Base-by-base conservation (phyloP, 148 eudicot genomes). In the Vaccinium myrtillus region DNA sequence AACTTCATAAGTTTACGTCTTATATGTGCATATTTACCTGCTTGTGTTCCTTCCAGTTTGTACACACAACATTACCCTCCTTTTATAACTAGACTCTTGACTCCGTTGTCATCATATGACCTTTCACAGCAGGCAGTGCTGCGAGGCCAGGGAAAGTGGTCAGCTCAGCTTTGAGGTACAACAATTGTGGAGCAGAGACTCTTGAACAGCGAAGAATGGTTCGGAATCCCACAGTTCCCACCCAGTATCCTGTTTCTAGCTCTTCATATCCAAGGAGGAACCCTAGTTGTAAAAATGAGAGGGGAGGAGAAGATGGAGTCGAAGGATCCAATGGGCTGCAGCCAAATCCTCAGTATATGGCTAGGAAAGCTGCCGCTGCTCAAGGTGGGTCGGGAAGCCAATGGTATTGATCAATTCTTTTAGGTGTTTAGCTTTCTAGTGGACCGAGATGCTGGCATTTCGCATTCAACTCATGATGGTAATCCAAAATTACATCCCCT, bases 91-190 rank as follows among this genome's bases (percentile, higher is more conserved):
- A 55, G 49, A 78, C 16, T 56, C 46, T 61, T 56, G 50, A 79
- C 69, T 79, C 25, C 67, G 16, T 56, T 10, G 46, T 14, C 23
- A 18, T 5, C 2, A 54, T 32, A 18, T 36, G 49, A 55, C 14
- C 50, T 79, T 27, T 53, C 43, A 79, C 83, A 87, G 92, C 91
- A 85, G 93, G 93, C 32, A 89, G 85, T 85, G 94, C 91, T 87
- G 96, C 98, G 21, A 95, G 98, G 87, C 98, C 99, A 7, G 99
- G 98, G 70, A 96, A 94, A 86, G 96, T 91, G 8, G 90, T 93
- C 4, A 87, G 95, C 59, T 91, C 95, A 0, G 87, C 91, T 54
- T 49, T 93, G 79, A 89, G 96, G 54, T 94, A 93, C 86, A 92
- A 89, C 87, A 92, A 91, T 73, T 88, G 94, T 81, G 94, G 93